Conservation (phyloP, 345 rosid species). For the Psidium guajava region DNA sequence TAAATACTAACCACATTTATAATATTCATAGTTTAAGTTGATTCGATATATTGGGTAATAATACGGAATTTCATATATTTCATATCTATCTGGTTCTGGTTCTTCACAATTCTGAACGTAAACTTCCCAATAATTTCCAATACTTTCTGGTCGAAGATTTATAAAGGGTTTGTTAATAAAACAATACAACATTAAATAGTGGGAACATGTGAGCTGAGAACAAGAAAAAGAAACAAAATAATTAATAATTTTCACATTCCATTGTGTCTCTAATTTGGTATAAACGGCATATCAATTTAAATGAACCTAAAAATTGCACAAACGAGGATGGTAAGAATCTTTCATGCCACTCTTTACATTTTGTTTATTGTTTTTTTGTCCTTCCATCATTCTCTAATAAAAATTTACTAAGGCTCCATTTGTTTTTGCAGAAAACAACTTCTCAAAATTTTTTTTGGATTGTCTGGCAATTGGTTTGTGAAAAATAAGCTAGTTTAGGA, state of each 20-base stretch:
- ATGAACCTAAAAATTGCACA: too few relatives aligned
- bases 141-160: not conserved
- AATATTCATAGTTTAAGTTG: not conserved
- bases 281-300: too few relatives aligned
- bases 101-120: not conserved
- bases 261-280: too few relatives aligned
- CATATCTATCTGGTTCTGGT: not conserved
- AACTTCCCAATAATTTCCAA: not conserved
- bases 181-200: not conserved
- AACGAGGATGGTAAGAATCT: too few relatives aligned
- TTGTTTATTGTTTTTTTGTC: too few relatives aligned
- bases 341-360: too few relatives aligned
- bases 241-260: not conserved
- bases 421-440: too few relatives aligned
- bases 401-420: too few relatives aligned
- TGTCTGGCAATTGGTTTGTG: too few relatives aligned
- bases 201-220: not conserved
- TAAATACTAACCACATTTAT: not conserved
- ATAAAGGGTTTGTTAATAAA: not conserved
- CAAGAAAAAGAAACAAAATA: not conserved
- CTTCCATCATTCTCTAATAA: too few relatives aligned
- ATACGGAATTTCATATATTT: not conserved
- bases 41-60: not conserved
- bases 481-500: too few relatives aligned
- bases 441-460: too few relatives aligned